Evolutionary conservation across 805 yeast genomes (phyloP), one percentile per base, ranked within the genome.

Genomic region (Wickerhamiella brachini): DNA sequence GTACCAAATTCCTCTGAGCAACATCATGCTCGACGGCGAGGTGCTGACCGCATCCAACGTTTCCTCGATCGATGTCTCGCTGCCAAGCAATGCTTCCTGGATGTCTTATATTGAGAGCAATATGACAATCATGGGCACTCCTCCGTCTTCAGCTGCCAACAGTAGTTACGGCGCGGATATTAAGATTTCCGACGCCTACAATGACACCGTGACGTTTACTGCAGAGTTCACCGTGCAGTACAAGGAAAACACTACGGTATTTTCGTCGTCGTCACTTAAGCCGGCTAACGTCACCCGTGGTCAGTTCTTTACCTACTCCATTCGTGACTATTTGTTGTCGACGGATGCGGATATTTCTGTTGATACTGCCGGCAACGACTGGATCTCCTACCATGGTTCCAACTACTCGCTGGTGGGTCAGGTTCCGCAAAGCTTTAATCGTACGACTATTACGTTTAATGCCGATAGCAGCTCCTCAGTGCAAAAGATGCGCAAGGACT

Each of bases 251-350:
- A 53, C 51, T 37, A 58, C 63, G 1, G 63, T 67, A 10, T 65
- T 66, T 44, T 76, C 83, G 50, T 74, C 78, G 45, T 70, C 79
- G 1, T 69, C 83, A 43, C 49, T 65, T 44, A 62, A 64, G 7
- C 56, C 77, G 55, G 74, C 85, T 51, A 85, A 86, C 60, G 90
- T 89, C 1, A 84, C 94, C 3, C 75, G 75, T 31, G 79, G 81
- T 34, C 74, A 76, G 39, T 63, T 69, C 9, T 76, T 90, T 58
- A 61, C 71, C 41, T 73, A 78, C 56, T 62, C 72, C 1, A 67
- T 89, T 26, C 89, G 90, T 48, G 67, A 76, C 41, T 53, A 81
- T 3, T 75, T 73, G 57, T 81, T 85, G 62, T 76, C 39, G 52
- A 51, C 58, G 24, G 44, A 45, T 15, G 55, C 58, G 8, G 46